phyloP scores from a whole-genome alignment of 129 eudicot species.

The Oenanthe sinensis region DNA sequence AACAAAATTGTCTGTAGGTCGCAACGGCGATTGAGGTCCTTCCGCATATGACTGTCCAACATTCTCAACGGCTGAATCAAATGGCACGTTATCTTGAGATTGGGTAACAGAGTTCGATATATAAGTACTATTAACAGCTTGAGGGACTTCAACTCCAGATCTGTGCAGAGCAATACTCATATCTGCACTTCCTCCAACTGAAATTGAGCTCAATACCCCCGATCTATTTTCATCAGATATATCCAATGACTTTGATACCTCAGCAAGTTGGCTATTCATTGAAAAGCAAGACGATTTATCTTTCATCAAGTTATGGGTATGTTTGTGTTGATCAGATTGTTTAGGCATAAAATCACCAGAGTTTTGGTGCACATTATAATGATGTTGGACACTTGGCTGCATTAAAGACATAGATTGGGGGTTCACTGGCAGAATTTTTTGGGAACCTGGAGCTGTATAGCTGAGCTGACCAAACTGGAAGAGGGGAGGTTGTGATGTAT shows the following conservation, averaged over 20 bases:
- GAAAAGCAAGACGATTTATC: conserved; percentile 15
- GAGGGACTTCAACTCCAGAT: conserved; percentile 20
- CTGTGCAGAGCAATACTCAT: conserved; percentile 4
- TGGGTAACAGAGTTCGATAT: conserved; percentile 19
- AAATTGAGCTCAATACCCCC: conserved; percentile 13
- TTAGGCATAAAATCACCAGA: conserved; percentile 29
- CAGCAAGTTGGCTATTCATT: not conserved
- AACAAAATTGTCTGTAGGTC: conserved; percentile 14
- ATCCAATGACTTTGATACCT: conserved; percentile 12
- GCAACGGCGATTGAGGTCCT: conserved; percentile 29
- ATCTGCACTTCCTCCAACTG: conserved; percentile 24
- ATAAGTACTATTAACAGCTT: conserved; percentile 22
- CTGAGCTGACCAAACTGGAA: conserved; percentile 93
- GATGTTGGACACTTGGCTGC: conserved; percentile 52
- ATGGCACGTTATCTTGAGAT: conserved; percentile 23
- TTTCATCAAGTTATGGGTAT: conserved; percentile 22
- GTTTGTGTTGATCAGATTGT: conserved; percentile 34
- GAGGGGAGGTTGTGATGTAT: conserved; percentile 62
- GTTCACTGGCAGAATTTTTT: conserved; percentile 64
- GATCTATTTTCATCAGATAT: conserved; percentile 27
- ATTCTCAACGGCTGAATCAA: conserved; percentile 10
- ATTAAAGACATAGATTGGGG: conserved; percentile 57
- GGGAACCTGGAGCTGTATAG: conserved; percentile 66
- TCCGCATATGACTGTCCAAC: conserved; percentile 16
- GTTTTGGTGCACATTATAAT: conserved; percentile 35